A percentile compares a stretch with the other conserved stretches of the same genome.
These are phyloP conservation scores for Vickermania ingenoplastis DNA, from an alignment of 208 protist genomes.

Conservation along the genomic window DNA sequence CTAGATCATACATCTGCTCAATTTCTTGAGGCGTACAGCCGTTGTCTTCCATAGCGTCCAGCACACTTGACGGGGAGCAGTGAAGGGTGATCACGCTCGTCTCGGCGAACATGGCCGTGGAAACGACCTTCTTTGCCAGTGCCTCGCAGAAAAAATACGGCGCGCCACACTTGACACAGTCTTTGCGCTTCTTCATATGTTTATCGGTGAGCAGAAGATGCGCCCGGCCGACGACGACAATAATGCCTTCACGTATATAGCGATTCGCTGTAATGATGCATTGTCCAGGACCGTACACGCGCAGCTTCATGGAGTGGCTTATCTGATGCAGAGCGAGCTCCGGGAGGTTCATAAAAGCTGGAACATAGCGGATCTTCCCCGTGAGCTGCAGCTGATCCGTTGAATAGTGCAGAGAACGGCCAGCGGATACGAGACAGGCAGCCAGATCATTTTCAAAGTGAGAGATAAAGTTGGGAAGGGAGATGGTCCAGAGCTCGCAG, in stretches of 20 bases:
- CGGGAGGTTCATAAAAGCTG: constrained; percentile 27
- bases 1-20: neutral
- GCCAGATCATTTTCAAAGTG: constrained; percentile 19
- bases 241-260: neutral
- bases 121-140: constrained; percentile 19
- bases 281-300: constrained; percentile 20
- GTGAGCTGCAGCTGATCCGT: constrained; percentile 5
- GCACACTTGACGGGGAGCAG: constrained; percentile 17
- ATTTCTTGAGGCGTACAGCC: constrained; percentile 1
- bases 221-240: neutral
- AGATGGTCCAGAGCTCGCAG: constrained; percentile 50
- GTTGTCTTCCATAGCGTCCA: constrained; percentile 14
- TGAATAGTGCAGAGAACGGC: neutral
- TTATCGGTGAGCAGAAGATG: neutral
- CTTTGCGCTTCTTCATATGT: neutral
- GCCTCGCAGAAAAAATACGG: constrained; percentile 41
- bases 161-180: constrained; percentile 14
- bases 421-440: constrained; percentile 11
- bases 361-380: constrained; percentile 18
- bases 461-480: constrained; percentile 11
- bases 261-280: constrained; percentile 4
- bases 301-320: constrained; percentile 17
- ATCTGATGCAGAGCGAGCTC: constrained; percentile 18
- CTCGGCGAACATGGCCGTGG: constrained; percentile 17
- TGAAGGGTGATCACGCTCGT: constrained; percentile 34